Base-by-base conservation (phyloP, 495 filamentous ascomycete species). In the Evansstolkia leycettana region DNA sequence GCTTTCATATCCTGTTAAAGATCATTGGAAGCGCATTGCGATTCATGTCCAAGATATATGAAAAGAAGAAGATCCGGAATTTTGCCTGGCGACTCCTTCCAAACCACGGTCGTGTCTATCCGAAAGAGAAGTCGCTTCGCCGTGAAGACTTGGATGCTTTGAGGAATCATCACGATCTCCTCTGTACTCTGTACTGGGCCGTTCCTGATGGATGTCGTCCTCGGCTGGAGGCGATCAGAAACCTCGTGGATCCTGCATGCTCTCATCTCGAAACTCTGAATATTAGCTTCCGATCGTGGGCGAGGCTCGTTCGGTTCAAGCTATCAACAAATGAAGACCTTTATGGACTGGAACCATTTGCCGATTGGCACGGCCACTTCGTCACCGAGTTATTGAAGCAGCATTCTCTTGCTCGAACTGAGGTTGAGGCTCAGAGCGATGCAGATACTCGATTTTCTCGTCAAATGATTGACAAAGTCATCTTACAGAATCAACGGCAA, bases 1-100 rank as follows among this genome's bases (percentile, higher is more conserved):
- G 84, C 40, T 98, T 98, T 43, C 82, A 93, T 52, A 79, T 94
- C n/a, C 75, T 94, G 37, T 66, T 95, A 28, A 98, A 98, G 49
- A 75, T 84, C 14, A 58, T 94, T 28, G 86, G 72, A 11, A 55
- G 76, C 41, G 77, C 78, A 7, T 66, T 95, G 19, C 70, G 70
- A 19, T 69, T 72, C 9, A 58, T 92, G 38, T 58, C 58, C 13
- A 50, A 66, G 26, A 41, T 63, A 2, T 75, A 78, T 47, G 59
- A 77, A 16, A 64, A 66, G 26, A 94, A 82, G 40, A 83, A 80
- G 47, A 75, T 92, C 37, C 70, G 72, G 14, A 83, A 85, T 40
- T 63, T 94, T 14, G 69, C 84, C 3, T 80, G 78, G 47, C 75
- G 89, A 23, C 71, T 88, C 7, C 68, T 93, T 27, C 90, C 90